Evolutionary conservation across 2,329 filamentous ascomycete species (phyloP).

Genomic region (Epichloe festucae): DNA sequence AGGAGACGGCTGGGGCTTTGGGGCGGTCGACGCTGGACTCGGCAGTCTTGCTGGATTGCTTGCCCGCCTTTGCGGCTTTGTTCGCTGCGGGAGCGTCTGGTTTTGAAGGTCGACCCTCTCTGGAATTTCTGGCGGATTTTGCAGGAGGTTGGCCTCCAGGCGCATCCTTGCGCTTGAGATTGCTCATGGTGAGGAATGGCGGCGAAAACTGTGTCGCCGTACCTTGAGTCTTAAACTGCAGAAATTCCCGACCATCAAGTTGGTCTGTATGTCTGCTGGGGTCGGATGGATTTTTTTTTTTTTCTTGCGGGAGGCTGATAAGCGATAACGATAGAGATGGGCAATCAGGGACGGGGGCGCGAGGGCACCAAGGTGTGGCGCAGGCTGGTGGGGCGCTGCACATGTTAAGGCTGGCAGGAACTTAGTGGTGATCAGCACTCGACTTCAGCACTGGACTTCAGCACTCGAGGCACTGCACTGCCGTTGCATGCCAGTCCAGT

Average conservation of each 20-base stretch:
- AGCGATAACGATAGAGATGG: slow-evolving; percentile 11
- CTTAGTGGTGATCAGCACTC: background rate
- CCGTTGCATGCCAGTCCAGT: background rate
- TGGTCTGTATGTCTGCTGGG: background rate
- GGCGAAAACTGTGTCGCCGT: background rate
- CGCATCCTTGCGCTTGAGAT: slow-evolving; percentile 45
- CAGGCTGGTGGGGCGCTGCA: background rate
- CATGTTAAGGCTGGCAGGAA: too few species aligned
- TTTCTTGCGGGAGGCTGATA: slow-evolving; percentile 15
- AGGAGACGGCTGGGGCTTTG: slow-evolving; percentile 27
- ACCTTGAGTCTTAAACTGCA: background rate
- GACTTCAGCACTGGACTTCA: background rate
- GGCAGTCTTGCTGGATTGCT: slow-evolving; percentile 20
- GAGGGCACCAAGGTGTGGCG: slow-evolving; percentile 2
- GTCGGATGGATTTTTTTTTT: slow-evolving; percentile 2
- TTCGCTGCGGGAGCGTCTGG: slow-evolving; percentile 20
- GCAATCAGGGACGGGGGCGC: background rate
- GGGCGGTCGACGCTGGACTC: slow-evolving; percentile 12
- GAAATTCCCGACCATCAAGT: slow-evolving; percentile 11
- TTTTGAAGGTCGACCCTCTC: slow-evolving; percentile 36
- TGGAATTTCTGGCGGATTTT: slow-evolving; percentile 34
- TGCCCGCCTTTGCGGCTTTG: slow-evolving; percentile 12
- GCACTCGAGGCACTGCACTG: background rate
- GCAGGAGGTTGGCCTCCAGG: slow-evolving; percentile 35
- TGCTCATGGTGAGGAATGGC: slow-evolving; percentile 32